Evolutionary conservation across 2,329 filamentous ascomycete species (phyloP), one percentile per base, ranked within the genome.

Genomic region (Aureobasidium namibiae): DNA sequence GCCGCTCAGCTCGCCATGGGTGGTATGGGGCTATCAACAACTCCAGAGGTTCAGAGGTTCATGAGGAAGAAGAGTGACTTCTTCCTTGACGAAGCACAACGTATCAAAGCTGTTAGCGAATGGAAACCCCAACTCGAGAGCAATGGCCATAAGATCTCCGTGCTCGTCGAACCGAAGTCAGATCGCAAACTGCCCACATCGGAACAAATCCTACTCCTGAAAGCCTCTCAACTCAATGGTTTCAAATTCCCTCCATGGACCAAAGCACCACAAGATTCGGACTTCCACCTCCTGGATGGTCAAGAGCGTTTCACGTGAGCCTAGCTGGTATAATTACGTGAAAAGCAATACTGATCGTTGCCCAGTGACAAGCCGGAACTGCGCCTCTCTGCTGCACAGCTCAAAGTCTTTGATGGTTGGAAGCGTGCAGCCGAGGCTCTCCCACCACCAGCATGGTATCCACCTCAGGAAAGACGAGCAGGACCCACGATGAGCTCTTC

Each of bases 191-290:
- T 88, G 14, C 81, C 89, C 2, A 87, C 81, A 4, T 78, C 80
- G 16, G 91, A 96, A 72, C 81, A 91, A 67, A 86, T 88, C 31
- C 85, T 96, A 53, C 73, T 97, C 9, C 77, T 89, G 1, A 85
- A 86, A 67, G 85, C 87, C 3, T 94, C 92, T 4, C 87, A 84
- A 59, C 79, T 99, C 21, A 90, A 96, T 69, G 90, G 88, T 0
- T 88, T 85, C 67, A 80, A 87, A 21, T 97, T 96, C 65, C 90
- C 88, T 11, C 90, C 89, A 0, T 99, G 94, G 94, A 81, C 81
- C n/a, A 73, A 73, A 2, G 77, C 84, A 29, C 87, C 89, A 1
- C 69, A 72, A 3, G 70, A 80, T 0, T 71, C 78, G 4, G 82
- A 88, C 31, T 96, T 96, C 65, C 72, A 78, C 33, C 71, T 79